Evolutionary conservation across 495 filamentous ascomycete genomes (phyloP).

Genomic region (Trichoderma asperelloides): DNA sequence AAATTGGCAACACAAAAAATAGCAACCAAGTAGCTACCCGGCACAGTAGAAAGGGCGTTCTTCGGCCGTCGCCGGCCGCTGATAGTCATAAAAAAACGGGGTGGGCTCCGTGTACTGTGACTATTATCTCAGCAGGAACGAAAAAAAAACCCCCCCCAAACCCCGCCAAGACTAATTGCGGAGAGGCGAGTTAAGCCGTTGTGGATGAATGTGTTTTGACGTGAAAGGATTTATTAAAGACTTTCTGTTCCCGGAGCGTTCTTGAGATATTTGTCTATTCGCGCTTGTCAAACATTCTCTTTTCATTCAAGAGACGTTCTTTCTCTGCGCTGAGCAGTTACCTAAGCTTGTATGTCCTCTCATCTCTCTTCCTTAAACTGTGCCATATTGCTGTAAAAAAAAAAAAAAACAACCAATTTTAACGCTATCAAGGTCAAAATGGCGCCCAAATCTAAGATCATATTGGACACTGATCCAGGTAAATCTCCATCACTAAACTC

Average conservation of each 20-base stretch:
- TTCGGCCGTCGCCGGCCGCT: slow-evolving; percentile 2
- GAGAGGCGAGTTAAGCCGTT: too few relatives aligned
- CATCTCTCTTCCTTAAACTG: neutral
- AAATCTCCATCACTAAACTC: slow-evolving; percentile 10
- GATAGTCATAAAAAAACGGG: neutral
- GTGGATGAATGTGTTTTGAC: too few relatives aligned
- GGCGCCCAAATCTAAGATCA: slow-evolving; percentile 62
- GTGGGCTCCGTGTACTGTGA: neutral
- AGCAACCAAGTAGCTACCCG: too few relatives aligned
- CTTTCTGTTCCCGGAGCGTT: too few relatives aligned
- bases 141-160: neutral
- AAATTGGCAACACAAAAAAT: too few relatives aligned
- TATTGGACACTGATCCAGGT: slow-evolving; percentile 91
- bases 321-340: too few relatives aligned
- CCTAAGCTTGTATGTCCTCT: too few relatives aligned
- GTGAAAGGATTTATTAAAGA: too few relatives aligned
- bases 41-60: neutral
- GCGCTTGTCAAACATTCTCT: too few relatives aligned
- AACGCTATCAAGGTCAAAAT: slow-evolving; percentile 23
- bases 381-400: neutral
- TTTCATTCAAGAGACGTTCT: too few relatives aligned
- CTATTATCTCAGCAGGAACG: neutral
- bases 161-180: too few relatives aligned
- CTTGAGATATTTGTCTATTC: too few relatives aligned
- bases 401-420: neutral